Base-by-base conservation (phyloP, 805 yeast species). In the Zygoascus biomembranicola region DNA sequence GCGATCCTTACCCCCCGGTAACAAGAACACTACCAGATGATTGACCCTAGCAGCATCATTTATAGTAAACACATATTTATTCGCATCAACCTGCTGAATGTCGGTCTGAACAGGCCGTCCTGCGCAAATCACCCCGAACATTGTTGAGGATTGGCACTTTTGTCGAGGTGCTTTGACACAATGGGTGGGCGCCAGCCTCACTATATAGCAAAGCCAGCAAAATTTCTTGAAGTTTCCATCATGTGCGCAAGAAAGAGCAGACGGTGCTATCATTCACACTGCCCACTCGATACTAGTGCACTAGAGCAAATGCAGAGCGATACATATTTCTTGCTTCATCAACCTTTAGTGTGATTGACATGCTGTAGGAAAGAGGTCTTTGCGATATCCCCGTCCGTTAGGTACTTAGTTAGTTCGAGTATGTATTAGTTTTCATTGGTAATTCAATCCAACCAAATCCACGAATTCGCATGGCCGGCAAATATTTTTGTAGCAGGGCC, bases 101-200 rank as follows among this genome's bases (percentile, higher is more conserved):
- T 67, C 64, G 4, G 73, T 67, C 50, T 69, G 71, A 4, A 71
- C 73, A 43, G 87, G 86, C 57, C 89, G 73, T 31, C 90, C 90
- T 5, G 89, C 83, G 66, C 89, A 83, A 47, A 84, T 80, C 20
- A 85, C 83, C 16, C 89, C 92, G 69, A 85, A 85, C 89, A 85
- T 84, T 20, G 9, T 32, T 28, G 32, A 4, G 13, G 8, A 18
- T 37, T 37, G 42, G 18, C 8, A 37, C 18, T 14, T 14, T 37
- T n/a, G 35, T 35, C 16, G 39, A 35, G 13, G 39, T 35, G 10
- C 16, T 35, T 9, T 11, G 39, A 35, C 3, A 35, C 8, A 35
- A 13, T 5, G 39, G 39, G 13, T 35, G 8, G 35, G 8, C 11
- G 8, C 39, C 39, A 35, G 39, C 39, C 39, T 35, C 16, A n/a